Base-by-base conservation (phyloP, 176 grass and related monocot species). In the Carex scoparia region DNA sequence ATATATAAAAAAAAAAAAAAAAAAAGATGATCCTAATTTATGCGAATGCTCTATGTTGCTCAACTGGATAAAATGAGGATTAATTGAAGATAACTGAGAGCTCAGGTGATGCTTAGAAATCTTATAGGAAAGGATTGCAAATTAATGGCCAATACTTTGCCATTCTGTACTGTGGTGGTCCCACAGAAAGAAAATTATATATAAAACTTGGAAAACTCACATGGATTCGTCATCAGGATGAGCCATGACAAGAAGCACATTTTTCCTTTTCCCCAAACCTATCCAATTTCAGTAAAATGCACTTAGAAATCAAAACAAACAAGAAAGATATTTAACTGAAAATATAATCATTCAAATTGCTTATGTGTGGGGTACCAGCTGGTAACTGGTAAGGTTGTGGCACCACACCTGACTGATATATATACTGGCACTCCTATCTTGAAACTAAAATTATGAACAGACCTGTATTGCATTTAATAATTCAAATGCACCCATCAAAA, bases 161-260 rank as follows among this genome's bases (percentile, higher is more conserved):
- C 13, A 33, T 2, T 33, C 5, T 28, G 27, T 35, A 78, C 53
- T 16, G 13, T 78, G 33, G 12, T 14, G 19, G 13, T 71, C 16
- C 4, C 4, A 77, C 54, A 16, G 16, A 76, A 6, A 76, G 4
- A 33, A 38, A 85, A 85, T 46, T 51, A 77, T 49, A 72, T 30
- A 76, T 15, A 54, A 63, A 63, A 27, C 2, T 46, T 40, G 19
- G 10, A 33, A 5, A 3, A 10, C 74, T 38, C 90, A 95, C 95
- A 98, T 98, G 69, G 95, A 95, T 76, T 98, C 93, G 76, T 94
- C 93, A 84, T 98, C 93, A n/a, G 95, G 95, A 91, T 98, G 95
- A 19, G 95, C 89, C 38, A 94, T 46, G 69, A 92, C 91, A 7
- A 98, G 83, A 56, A 98, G 89, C 59, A 95, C 90, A 35, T 92